phyloP scores from a whole-genome alignment of 2,329 filamentous ascomycete species.

The Drechslerella dactyloides region DNA sequence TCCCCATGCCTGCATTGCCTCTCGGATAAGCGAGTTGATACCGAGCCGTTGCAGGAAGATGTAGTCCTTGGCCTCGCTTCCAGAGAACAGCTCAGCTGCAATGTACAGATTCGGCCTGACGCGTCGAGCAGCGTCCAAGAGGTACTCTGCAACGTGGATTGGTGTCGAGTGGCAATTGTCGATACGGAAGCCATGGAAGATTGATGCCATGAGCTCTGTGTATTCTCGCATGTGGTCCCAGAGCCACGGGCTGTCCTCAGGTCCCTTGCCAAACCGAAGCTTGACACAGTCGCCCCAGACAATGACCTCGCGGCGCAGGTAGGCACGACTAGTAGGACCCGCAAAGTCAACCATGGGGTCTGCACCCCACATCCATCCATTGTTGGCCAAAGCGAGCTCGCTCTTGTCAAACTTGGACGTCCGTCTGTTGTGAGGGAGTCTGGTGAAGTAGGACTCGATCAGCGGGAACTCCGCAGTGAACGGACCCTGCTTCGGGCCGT shows the following conservation, averaged over 20 bases:
- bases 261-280: constrained; percentile 80
- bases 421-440: constrained; percentile 77
- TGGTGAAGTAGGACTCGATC: constrained; percentile 93
- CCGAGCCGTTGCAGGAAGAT: constrained; percentile 92
- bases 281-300: constrained; percentile 99
- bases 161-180: constrained; percentile 98
- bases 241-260: constrained; percentile 85
- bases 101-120: constrained; percentile 88
- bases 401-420: constrained; percentile 78
- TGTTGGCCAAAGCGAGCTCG: constrained; percentile 85
- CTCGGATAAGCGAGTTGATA: constrained; percentile 87
- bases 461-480: constrained; percentile 79
- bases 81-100: constrained; percentile 93
- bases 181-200: constrained; percentile 93
- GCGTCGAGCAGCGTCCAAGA: constrained; percentile 88
- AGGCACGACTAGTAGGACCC: constrained; percentile 85
- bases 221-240: constrained; percentile 98
- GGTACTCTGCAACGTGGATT: constrained; percentile 89
- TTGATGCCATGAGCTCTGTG: constrained; percentile 87
- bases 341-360: constrained; percentile 94
- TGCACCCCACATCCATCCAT: constrained; percentile 98
- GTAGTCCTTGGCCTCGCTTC: constrained; percentile 94
- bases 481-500: constrained; percentile 84
- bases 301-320: constrained; percentile 93
- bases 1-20: constrained; percentile 98